Percentiles rank a stretch among this genome's conserved stretches.
Conservation (phyloP, 1,139 yeast species). For the Candida labiduridarum region DNA sequence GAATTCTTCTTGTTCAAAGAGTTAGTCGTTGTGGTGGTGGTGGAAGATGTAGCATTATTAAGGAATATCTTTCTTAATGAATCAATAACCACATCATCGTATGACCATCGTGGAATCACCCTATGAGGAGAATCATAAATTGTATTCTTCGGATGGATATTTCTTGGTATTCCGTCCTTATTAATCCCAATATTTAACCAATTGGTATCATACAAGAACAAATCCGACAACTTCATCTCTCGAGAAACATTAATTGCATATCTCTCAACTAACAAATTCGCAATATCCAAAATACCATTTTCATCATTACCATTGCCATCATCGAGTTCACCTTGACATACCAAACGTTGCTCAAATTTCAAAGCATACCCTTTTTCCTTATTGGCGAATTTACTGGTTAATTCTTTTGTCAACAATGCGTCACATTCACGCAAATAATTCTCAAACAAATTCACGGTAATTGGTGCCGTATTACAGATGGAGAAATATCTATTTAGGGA, state of each 20-base stretch:
- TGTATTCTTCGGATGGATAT: conserved; percentile 8
- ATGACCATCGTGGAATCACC: conserved; percentile 23
- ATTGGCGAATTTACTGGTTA: conserved; percentile 21
- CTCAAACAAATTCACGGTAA: conserved; percentile 63
- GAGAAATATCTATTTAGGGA: conserved; percentile 56
- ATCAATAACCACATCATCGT: conserved; percentile 27
- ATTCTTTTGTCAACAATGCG: conserved; percentile 34
- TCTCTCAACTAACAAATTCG: conserved; percentile 34
- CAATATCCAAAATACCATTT: conserved; percentile 28
- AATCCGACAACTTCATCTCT: conserved; percentile 46
- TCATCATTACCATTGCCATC: conserved; percentile 24
- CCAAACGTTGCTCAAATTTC: conserved; percentile 63
- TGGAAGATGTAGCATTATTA: conserved; percentile 10
- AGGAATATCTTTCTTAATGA: conserved; percentile 47
- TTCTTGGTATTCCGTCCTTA: conserved; percentile 1
- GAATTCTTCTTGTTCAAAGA: too few relatives aligned
- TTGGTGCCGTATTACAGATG: conserved; percentile 56
- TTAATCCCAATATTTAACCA: conserved; percentile 63
- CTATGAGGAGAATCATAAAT: conserved; percentile 11
- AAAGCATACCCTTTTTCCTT: conserved; percentile 34
- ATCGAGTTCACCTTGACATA: conserved; percentile 64
- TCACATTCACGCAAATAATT: conserved; percentile 58
- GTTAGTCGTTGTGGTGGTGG: background rate
- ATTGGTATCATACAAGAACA: conserved; percentile 67
- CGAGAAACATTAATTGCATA: conserved; percentile 36